Base-by-base conservation (phyloP, 1,139 yeast genomes). In the Torulaspora pretoriensis region DNA sequence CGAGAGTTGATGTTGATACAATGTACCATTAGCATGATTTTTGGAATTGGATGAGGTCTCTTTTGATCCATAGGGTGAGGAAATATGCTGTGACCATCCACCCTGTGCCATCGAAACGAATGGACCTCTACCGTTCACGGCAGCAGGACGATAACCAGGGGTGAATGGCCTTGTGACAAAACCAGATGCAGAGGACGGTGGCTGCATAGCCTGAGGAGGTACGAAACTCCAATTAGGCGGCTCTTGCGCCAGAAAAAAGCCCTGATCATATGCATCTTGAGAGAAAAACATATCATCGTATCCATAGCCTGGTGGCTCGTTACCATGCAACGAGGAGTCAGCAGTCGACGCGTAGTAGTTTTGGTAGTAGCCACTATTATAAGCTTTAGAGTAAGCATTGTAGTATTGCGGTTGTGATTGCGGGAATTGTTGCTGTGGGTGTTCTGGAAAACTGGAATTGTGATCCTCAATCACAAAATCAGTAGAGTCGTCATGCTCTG, bases 71-170 rank as follows among this genome's bases (percentile, higher is more conserved):
- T 57, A 56, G 8, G 57, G 50, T 10, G 55, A 49, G 28, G 48
- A 36, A 8, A 47, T 28, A 19, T 44, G 34, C 29, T 43, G 50
- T 24, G 45, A 34, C 51, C 59, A 38, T 41, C 55, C 41, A 27
- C 41, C 37, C 33, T 42, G 46, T 9, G 48, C 35, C 38, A 49
- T 45, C 6, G 50, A 41, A 35, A 51, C 33, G 35, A 43, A 57
- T 8, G 58, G 54, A 25, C 45, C 48, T 38, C 55, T 45, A 14
- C 58, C 35, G 8, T 59, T 41, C 33, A 62, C 50, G 12, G 63
- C 57, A 22, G 60, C 51, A 35, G 57, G 40, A 34, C 61, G 56
- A 40, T 54, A 50, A 23, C 51, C 52, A 14, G 63, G 55, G 2
- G 65, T 47, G 28, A 49, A 58, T 2, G 56, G 47, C 32, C 50